Evolutionary conservation across 2,329 filamentous ascomycete species (phyloP).

Genomic region (Bipolaris victoriae): DNA sequence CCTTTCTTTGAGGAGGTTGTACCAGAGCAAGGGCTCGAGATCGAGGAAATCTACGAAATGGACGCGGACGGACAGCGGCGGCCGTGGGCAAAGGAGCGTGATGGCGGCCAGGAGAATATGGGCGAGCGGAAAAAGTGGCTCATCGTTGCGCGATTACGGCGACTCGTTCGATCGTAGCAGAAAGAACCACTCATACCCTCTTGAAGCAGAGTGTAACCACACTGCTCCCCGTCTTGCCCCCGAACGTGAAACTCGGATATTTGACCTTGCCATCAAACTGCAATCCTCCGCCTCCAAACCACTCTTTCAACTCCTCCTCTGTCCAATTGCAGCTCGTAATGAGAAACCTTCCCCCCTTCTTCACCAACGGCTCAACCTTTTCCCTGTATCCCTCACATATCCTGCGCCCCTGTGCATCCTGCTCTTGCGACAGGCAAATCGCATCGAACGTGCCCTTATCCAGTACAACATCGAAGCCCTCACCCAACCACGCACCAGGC

Average conservation of each 20-base stretch:
- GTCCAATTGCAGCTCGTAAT: conserved; percentile 99
- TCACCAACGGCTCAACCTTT: conserved; percentile 71
- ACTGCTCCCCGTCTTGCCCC: conserved; percentile 84
- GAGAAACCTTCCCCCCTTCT: conserved; percentile 73
- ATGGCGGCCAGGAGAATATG: conserved; percentile 67
- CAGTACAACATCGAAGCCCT: conserved; percentile 86
- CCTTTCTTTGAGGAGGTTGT: conserved; percentile 67
- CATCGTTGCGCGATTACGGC: conserved; percentile 58
- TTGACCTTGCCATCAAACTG: conserved; percentile 70
- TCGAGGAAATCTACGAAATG: conserved; percentile 72
- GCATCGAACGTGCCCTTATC: conserved; percentile 99
- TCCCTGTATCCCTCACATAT: conserved; percentile 77
- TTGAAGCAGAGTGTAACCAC: conserved; percentile 87
- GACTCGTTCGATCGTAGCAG: conserved; percentile 12
- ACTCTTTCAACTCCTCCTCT: conserved; percentile 78
- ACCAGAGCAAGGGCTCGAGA: conserved; percentile 56
- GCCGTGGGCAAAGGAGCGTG: conserved; percentile 61
- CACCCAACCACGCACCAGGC: conserved; percentile 62
- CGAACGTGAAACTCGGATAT: conserved; percentile 89
- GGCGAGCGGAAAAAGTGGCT: conserved; percentile 73
- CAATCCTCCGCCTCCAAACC: conserved; percentile 71
- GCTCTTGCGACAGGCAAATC: conserved; percentile 73
- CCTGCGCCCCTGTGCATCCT: conserved; percentile 59
- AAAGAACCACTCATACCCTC: conserved; percentile 47
- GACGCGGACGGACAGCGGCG: conserved; percentile 69